Evolutionary conservation across 2,329 filamentous ascomycete genomes (phyloP).

Genomic region (Tolypocladium cylindrosporum): DNA sequence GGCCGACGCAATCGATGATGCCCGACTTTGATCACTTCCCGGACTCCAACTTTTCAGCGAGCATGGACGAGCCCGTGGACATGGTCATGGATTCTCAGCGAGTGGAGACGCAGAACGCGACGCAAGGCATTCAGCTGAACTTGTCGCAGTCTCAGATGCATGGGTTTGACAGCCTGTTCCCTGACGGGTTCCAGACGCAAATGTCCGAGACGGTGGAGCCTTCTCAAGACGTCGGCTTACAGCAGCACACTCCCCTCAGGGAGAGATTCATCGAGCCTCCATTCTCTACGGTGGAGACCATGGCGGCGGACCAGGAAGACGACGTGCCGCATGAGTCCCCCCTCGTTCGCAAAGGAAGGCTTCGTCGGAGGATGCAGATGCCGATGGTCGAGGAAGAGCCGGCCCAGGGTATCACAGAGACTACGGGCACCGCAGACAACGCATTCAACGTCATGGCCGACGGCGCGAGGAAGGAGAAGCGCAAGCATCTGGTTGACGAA

Average conservation of each 20-base stretch:
- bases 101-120: conserved; percentile 22
- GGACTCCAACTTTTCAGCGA: conserved; percentile 52
- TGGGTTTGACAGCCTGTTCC: conserved; percentile 46
- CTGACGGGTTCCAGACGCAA: conserved; percentile 43
- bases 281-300: conserved; percentile 61
- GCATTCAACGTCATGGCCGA: conserved; percentile 66
- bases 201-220: conserved; percentile 61
- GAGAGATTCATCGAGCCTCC: conserved; percentile 56
- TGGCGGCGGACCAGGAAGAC: conserved; percentile 34
- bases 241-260: conserved; percentile 61
- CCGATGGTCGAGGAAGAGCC: conserved; percentile 1
- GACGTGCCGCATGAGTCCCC: conserved; percentile 52
- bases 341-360: conserved; percentile 47
- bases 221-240: conserved; percentile 74
- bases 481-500: conserved; percentile 37
- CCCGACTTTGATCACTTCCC: conserved; percentile 48
- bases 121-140: conserved; percentile 41
- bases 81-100: conserved; percentile 36
- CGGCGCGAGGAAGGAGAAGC: conserved; percentile 45
- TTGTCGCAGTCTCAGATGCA: conserved; percentile 52
- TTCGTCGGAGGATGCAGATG: conserved; percentile 32
- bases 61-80: conserved; percentile 40
- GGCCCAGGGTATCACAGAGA: not conserved
- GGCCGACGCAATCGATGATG: conserved; percentile 36
- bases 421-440: conserved; percentile 5